Evolutionary conservation across 768 basidiomycete genomes (phyloP).

Genomic region (Vishniacozyma victoriae): DNA sequence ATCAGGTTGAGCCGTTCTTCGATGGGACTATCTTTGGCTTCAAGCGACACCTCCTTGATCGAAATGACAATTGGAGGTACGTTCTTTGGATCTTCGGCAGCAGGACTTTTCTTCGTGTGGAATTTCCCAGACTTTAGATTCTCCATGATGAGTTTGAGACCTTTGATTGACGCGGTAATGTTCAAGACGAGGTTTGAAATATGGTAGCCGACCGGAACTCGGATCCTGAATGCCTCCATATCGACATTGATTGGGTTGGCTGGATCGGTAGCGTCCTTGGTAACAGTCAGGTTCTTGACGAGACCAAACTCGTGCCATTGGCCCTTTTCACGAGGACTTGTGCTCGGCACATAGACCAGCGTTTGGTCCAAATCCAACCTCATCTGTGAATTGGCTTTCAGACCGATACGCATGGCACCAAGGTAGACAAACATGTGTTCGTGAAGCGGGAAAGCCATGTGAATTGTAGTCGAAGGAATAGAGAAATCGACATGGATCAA

Average conservation of each 20-base stretch:
- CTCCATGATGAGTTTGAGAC: slow-evolving; percentile 61
- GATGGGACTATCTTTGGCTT: slow-evolving; percentile 77
- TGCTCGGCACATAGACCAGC: slow-evolving; percentile 58
- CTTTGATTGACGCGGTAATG: slow-evolving; percentile 62
- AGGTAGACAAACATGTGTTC: slow-evolving; percentile 44
- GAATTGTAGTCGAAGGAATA: slow-evolving; percentile 24
- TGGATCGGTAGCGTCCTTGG: slow-evolving; percentile 44
- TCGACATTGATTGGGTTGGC: slow-evolving; percentile 51
- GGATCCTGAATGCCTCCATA: slow-evolving; percentile 64
- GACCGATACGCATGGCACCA: slow-evolving; percentile 1
- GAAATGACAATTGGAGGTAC: slow-evolving; percentile 61
- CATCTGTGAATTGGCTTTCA: slow-evolving; percentile 40
- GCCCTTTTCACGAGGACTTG: slow-evolving; percentile 46
- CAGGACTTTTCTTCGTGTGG: slow-evolving; percentile 57
- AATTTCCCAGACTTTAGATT: slow-evolving; percentile 56
- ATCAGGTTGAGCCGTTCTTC: slow-evolving; percentile 71
- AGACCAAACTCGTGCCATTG: slow-evolving; percentile 72
- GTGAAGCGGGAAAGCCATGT: slow-evolving; percentile 46
- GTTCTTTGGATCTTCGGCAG: slow-evolving; percentile 64
- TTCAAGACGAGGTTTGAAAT: slow-evolving; percentile 72
- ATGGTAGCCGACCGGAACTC: slow-evolving; percentile 72
- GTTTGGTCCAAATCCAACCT: slow-evolving; percentile 48
- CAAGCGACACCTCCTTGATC: slow-evolving; percentile 62
- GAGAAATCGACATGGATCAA: slow-evolving; percentile 42
- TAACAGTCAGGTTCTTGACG: slow-evolving; percentile 55